Conservation (phyloP, 352 stramenopile genomes). For the Pythium chondricola region DNA sequence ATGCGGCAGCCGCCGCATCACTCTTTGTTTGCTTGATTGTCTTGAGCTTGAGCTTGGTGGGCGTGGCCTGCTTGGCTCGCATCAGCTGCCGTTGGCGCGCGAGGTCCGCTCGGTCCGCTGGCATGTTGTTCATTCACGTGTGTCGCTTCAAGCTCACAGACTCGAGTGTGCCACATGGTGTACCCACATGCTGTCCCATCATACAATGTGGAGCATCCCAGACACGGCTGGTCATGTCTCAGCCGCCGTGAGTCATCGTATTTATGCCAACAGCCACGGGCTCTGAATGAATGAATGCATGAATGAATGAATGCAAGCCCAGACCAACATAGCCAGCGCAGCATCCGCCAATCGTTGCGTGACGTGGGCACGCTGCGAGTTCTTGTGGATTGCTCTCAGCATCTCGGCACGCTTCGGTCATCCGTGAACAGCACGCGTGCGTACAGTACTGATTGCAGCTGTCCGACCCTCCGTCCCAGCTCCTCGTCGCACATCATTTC, state of each 20-base stretch:
- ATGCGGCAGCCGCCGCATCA: not conserved
- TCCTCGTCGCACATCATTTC: no score
- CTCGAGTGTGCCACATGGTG: not conserved
- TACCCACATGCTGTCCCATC: conserved; percentile 2
- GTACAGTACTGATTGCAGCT: no score
- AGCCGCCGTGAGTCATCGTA: conserved; percentile 7
- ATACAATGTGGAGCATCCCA: no score
- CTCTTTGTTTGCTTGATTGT: not conserved
- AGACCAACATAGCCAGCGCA: no score
- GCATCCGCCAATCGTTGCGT: no score
- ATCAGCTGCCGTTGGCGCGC: conserved; percentile 18
- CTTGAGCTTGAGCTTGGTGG: not conserved
- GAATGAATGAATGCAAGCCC: no score
- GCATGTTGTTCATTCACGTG: not conserved
- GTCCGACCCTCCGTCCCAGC: no score
- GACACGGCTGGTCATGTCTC: not conserved
- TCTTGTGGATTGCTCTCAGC: no score
- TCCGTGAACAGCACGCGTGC: no score
- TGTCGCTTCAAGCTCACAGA: conserved; percentile 1
- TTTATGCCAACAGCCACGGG: not conserved
- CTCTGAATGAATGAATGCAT: not conserved
- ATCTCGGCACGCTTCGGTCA: no score
- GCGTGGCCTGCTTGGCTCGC: conserved; percentile 3
- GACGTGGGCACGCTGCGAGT: no score
- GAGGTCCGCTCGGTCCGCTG: conserved; percentile 9